phyloP scores from a whole-genome alignment of 148 eudicot species.

The Euryodendron excelsum region DNA sequence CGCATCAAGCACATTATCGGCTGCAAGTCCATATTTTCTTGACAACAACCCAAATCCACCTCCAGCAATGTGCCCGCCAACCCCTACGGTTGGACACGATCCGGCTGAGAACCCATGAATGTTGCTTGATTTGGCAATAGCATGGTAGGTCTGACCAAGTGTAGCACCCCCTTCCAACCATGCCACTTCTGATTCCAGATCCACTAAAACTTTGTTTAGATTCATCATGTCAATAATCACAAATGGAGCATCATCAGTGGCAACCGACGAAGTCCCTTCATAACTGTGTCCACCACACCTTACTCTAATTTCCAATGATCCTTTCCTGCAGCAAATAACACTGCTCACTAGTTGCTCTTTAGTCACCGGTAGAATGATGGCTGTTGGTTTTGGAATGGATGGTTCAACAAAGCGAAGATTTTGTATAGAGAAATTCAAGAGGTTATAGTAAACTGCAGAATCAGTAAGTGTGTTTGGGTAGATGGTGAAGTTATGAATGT shows the following conservation, averaged over 20 bases:
- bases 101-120: constrained; percentile 51
- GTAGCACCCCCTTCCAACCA: constrained; percentile 81
- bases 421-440: constrained; percentile 58
- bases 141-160: constrained; percentile 49
- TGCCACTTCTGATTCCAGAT: constrained; percentile 31
- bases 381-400: constrained; percentile 37
- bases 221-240: constrained; percentile 57
- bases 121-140: constrained; percentile 33
- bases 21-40: constrained; percentile 58
- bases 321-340: constrained; percentile 36
- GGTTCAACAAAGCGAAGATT: constrained; percentile 41
- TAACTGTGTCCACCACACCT: constrained; percentile 74
- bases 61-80: constrained; percentile 54
- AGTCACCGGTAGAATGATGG: constrained; percentile 48
- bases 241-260: constrained; percentile 38
- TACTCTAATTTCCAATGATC: constrained; percentile 37
- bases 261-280: constrained; percentile 57
- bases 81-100: constrained; percentile 57
- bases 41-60: constrained; percentile 66
- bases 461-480: constrained; percentile 1
- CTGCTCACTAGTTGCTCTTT: constrained; percentile 37
- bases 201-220: constrained; percentile 34
- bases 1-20: constrained; percentile 60
- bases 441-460: constrained; percentile 21
- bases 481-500: constrained; percentile 44